A percentile compares a stretch with the other conserved stretches of the same genome.
Conservation (phyloP, 106 monocot species). For the Dendrobium nobile region DNA sequence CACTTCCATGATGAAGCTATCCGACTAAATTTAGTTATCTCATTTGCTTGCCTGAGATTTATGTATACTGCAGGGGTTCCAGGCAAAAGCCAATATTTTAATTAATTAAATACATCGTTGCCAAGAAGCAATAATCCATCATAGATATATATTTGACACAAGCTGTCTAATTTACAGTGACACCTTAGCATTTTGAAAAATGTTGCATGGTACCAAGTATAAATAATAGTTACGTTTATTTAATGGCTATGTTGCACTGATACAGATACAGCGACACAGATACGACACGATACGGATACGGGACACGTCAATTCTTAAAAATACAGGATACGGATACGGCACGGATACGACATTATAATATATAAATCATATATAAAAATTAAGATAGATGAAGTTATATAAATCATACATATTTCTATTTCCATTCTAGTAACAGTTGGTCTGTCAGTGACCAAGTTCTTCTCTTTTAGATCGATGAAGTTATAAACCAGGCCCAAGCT, state of each 20-base stretch:
- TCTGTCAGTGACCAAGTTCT: background rate
- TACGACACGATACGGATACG: too few relatives aligned
- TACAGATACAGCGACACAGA: too few relatives aligned
- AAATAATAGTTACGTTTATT: background rate
- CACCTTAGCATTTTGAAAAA: background rate
- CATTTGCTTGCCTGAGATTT: background rate
- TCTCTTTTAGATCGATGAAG: conserved; percentile 74
- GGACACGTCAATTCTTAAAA: too few relatives aligned
- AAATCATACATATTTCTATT: background rate
- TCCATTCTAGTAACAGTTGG: background rate
- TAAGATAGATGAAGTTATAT: too few relatives aligned
- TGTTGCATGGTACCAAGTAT: background rate
- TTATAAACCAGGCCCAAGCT: conserved; percentile 85
- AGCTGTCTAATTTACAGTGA: background rate
- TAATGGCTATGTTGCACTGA: background rate
- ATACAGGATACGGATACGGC: too few relatives aligned
- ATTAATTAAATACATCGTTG: background rate
- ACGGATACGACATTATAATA: too few relatives aligned
- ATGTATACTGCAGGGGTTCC: background rate
- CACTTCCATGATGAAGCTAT: background rate
- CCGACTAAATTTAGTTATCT: background rate
- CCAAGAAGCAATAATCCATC: background rate
- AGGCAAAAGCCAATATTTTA: background rate
- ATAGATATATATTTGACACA: background rate
- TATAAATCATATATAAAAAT: too few relatives aligned